Base-by-base conservation (phyloP, 2,329 filamentous ascomycete genomes). In the Gaeumannomyces tritici region DNA sequence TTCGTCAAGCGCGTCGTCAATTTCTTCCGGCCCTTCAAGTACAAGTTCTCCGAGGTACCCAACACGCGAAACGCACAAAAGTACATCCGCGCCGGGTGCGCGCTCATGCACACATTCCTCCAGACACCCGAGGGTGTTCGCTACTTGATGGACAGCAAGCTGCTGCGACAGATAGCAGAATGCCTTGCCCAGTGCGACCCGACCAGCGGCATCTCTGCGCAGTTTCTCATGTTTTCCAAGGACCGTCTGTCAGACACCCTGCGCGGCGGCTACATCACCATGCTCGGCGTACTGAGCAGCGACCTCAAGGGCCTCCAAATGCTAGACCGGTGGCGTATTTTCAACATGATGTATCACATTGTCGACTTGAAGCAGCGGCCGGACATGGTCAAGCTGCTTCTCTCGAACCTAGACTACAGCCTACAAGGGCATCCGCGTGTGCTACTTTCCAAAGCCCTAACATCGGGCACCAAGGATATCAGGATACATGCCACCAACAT, bases 341-440 rank as follows among this genome's bases (percentile, higher is more conserved):
- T 97, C 76, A 98, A 98, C 74, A 99, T 99, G 91, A 96, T 98
- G 81, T 99, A 99, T 72, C 95, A 98, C 74, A 96, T 99, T 65
- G 84, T 97, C 63, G 93, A 98, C 70, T 80, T 96, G 57, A 91
- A 90, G 69, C 89, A 95, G 73, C 89, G 95, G 2, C 91, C 93
- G 57, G 95, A 99, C 72, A 80, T 99, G 64, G 91, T 98, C 72
- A 91, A 93, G 71, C 82, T 93, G 12, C 82, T 99, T 35, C 81
- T 99, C 11, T 88, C 89, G 59, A 95, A 93, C 70, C 93, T 99
- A 75, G 93, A 99, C 75, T 99, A 96, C 72, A 89, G 87, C 26
- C 79, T 96, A 28, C 87, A 89, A 65, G 93, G 93, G 1, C 95
- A 99, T 73, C 89, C 96, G 26, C 86, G 95, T 54, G 91, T 99